Evolutionary conservation across 2,329 filamentous ascomycete species (phyloP).

Genomic region (Verticillium klebahnii): DNA sequence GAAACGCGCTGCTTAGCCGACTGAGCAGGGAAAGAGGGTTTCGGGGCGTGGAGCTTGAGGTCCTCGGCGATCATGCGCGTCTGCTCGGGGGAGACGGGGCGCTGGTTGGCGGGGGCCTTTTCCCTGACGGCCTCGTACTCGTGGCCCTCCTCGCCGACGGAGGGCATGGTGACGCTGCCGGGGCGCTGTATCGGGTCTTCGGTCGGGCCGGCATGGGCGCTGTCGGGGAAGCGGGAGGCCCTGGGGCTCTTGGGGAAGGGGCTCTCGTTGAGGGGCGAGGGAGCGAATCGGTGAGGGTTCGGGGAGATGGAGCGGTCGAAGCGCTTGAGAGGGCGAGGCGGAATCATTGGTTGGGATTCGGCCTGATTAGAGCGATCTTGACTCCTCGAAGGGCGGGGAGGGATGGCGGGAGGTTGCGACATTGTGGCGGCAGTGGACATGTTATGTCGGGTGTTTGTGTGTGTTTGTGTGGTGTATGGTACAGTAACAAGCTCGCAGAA

Average conservation of each 20-base stretch:
- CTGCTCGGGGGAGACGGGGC: constrained; percentile 51
- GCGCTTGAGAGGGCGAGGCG: constrained; percentile 70
- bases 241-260: constrained; percentile 45
- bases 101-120: constrained; percentile 21
- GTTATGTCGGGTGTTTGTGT: constrained; percentile 15
- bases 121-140: constrained; percentile 68
- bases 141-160: constrained; percentile 81
- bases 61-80: constrained; percentile 76
- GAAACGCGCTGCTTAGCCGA: constrained; percentile 82
- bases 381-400: constrained; percentile 50
- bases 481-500: not conserved
- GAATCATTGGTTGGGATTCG: constrained; percentile 59
- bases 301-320: constrained; percentile 74
- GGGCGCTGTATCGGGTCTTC: constrained; percentile 51
- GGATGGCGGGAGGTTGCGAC: constrained; percentile 46
- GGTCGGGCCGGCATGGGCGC: constrained; percentile 19
- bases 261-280: constrained; percentile 77
- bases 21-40: constrained; percentile 74
- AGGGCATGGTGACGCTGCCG: constrained; percentile 76
- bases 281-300: constrained; percentile 72
- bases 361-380: constrained; percentile 39
- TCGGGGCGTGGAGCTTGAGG: constrained; percentile 83
- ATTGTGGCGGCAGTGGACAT: constrained; percentile 46
- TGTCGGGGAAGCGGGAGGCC: constrained; percentile 28
- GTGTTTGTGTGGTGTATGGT: not conserved